Base-by-base conservation (phyloP, 2,329 filamentous ascomycete genomes). In the Zymoseptoria tritici region DNA sequence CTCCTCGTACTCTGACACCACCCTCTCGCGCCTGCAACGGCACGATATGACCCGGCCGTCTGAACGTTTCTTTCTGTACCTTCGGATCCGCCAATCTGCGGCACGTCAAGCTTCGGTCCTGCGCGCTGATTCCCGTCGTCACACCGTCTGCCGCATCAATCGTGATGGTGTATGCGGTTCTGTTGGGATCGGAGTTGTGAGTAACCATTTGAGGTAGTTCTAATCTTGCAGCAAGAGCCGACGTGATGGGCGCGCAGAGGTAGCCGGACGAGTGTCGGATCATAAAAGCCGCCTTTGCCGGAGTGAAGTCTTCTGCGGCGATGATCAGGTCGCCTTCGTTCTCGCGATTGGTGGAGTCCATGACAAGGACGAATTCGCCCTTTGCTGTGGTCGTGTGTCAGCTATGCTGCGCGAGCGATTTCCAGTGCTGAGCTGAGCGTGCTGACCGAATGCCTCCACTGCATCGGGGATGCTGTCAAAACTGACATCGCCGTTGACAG, bases 281-380 rank as follows among this genome's bases (percentile, higher is more conserved):
- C 83, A 99, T 87, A 80, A 97, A 99, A 70, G 91, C 90, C 86
- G 96, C 95, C 78, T 97, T 93, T 66, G 89, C 83, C 22, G 91
- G 82, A 8, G 93, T 96, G 65, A 97, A 79, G 70, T 88, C 83
- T 67, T 91, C 80, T 63, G 91, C 93, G 66, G 94, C 90, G 72
- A 97, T 95, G 76, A 97, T 97, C 54, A 99, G 85, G 78, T 99
- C 94, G 75, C 92, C 94, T 82, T 99, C 94, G 76, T 99, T 99
- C 77, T 99, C 94, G 75, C 94, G 92, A 63, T 87, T 85, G 65
- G 91, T 86, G 67, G 90, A 89, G 80, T 99, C 94, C 71, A 99
- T 90, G 46, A 97, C 93, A 63, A 99, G 86, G 73, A 99, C 88
- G 82, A 97, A 97, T 73, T 97, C 87, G 75, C 91, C 91, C 66